Percentiles rank a stretch among this genome's conserved stretches.
These are phyloP conservation scores for Acaromyces ingoldii DNA, from an alignment of 1,284 basidiomycete species.

Conservation along the genomic window DNA sequence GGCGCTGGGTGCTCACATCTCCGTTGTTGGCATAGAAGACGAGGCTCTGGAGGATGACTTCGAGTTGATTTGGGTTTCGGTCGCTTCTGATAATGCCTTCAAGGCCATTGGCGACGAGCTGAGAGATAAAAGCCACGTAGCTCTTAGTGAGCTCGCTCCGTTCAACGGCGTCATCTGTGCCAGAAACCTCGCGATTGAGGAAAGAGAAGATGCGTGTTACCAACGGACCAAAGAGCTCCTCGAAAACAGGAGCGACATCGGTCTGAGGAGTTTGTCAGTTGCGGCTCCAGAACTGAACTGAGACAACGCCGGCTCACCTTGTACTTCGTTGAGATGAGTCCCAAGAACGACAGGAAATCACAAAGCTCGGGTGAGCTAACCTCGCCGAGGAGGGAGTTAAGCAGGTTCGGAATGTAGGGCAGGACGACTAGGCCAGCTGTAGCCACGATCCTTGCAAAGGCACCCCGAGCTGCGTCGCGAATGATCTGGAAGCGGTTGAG, in stretches of 20 bases:
- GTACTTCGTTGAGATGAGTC: slow-evolving; percentile 82
- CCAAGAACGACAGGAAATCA: slow-evolving; percentile 93
- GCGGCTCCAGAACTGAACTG: no score
- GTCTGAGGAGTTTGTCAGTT: no score
- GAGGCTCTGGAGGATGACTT: slow-evolving; percentile 66
- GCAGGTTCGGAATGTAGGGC: slow-evolving; percentile 73
- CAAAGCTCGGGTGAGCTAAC: slow-evolving; percentile 87
- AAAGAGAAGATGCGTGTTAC: slow-evolving; percentile 75
- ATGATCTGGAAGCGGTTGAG: slow-evolving; percentile 84
- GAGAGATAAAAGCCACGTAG: slow-evolving; percentile 78
- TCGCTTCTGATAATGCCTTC: slow-evolving; percentile 80
- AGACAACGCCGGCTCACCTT: no score
- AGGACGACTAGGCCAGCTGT: slow-evolving; percentile 75
- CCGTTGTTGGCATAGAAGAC: slow-evolving; percentile 54
- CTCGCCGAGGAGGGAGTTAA: slow-evolving; percentile 79
- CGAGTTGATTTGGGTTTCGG: slow-evolving; percentile 75
- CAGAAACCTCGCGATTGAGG: slow-evolving; percentile 74
- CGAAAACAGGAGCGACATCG: slow-evolving; percentile 74
- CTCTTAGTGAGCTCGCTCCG: slow-evolving; percentile 84
- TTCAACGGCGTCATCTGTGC: slow-evolving; percentile 81
- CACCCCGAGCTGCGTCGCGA: slow-evolving; percentile 74
- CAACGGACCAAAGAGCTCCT: slow-evolving; percentile 82
- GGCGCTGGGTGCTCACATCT: slow-evolving; percentile 62
- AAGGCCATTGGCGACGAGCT: slow-evolving; percentile 73
- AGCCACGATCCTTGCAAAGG: slow-evolving; percentile 87